phyloP scores from a whole-genome alignment of 2,329 filamentous ascomycete species.

The Scortechinia acanthostroma region DNA sequence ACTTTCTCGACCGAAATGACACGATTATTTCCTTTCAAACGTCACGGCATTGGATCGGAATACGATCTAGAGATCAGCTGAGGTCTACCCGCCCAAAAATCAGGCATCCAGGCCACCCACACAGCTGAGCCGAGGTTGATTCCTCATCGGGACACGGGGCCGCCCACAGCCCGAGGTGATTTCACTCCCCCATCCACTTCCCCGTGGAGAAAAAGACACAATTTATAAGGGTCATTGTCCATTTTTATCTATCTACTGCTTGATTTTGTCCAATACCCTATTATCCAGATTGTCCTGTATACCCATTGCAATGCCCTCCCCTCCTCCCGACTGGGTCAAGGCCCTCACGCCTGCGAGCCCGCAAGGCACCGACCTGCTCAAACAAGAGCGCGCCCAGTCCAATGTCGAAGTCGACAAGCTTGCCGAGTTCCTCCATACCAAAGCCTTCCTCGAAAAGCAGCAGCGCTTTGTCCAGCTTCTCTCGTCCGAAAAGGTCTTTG shows the following conservation, averaged over 20 bases:
- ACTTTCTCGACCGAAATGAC: no score
- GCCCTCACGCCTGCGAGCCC: conserved; percentile 57
- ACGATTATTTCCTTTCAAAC: no score
- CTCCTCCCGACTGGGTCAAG: conserved; percentile 54
- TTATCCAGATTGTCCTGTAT: background rate
- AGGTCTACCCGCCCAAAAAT: no score
- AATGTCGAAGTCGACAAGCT: conserved; percentile 62
- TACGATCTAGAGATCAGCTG: no score
- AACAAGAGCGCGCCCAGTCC: conserved; percentile 61
- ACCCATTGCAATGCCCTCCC: conserved; percentile 9
- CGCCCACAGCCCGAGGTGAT: background rate
- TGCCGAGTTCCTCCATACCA: conserved; percentile 63
- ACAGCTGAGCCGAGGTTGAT: conserved; percentile 1
- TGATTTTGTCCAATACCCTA: background rate
- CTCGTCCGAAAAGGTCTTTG: conserved; percentile 62
- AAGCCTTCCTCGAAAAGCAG: conserved; percentile 53
- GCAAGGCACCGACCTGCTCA: conserved; percentile 63
- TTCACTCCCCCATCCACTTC: background rate
- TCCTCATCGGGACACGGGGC: background rate
- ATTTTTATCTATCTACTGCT: background rate
- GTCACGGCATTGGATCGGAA: no score
- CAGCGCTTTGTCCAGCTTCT: conserved; percentile 56
- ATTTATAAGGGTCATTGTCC: no score
- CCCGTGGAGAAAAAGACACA: no score
- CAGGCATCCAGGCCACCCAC: no score